Conservation (phyloP, 768 basidiomycete genomes). For the Saitozyma podzolica region DNA sequence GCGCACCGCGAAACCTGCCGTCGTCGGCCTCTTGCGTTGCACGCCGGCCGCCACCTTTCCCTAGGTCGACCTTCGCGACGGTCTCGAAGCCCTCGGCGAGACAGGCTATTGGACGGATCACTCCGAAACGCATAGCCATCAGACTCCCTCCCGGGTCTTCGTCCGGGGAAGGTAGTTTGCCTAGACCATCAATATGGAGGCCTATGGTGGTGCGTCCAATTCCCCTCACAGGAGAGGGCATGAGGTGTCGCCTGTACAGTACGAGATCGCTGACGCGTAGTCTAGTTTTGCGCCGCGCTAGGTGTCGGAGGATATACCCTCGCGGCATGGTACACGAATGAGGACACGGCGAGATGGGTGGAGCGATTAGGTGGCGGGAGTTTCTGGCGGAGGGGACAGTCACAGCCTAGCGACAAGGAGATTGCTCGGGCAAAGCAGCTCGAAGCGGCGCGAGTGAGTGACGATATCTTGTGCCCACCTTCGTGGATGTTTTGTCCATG, state of each 20-base stretch:
- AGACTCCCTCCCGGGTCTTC: constrained; percentile 17
- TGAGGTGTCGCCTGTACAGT: no score
- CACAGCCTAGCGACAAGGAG: constrained; percentile 36
- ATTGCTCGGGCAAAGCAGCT: constrained; percentile 48
- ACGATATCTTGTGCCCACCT: background rate
- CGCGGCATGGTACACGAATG: constrained; percentile 47
- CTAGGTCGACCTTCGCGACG: constrained; percentile 1
- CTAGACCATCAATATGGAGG: constrained; percentile 37
- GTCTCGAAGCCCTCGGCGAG: constrained; percentile 10
- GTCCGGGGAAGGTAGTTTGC: constrained; percentile 8
- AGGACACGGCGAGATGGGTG: constrained; percentile 46
- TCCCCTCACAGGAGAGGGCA: no score
- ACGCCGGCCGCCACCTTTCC: no score
- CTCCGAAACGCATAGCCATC: constrained; percentile 43
- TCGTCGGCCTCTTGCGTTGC: no score
- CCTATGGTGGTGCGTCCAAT: constrained; percentile 34
- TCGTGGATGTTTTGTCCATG: background rate
- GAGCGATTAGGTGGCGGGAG: constrained; percentile 34
- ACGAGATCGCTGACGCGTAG: background rate
- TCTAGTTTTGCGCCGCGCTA: constrained; percentile 45
- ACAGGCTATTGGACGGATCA: constrained; percentile 42
- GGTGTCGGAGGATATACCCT: constrained; percentile 40
- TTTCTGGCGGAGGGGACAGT: constrained; percentile 44
- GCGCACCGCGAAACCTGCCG: no score
- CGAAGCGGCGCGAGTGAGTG: constrained; percentile 42